Base-by-base conservation (phyloP, 257 asterid genomes). In the Ilex asprella region DNA sequence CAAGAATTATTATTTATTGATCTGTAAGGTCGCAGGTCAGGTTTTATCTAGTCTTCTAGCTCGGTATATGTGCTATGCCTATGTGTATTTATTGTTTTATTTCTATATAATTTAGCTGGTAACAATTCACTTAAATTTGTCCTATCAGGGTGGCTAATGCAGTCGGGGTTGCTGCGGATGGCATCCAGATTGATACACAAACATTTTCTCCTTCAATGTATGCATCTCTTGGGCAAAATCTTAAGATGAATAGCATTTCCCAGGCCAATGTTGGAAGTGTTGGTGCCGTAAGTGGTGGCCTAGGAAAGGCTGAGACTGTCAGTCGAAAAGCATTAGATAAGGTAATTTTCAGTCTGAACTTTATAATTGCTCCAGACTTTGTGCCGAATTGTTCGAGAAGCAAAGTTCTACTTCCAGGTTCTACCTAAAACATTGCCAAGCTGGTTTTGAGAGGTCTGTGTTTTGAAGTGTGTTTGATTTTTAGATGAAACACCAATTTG, bases 311-410 rank as follows among this genome's bases (percentile, higher is more conserved):
- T 67, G 97, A 92, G 65, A 84, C 94, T 13, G 96, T 87, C 78
- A 89, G 91, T 74, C 84, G 94, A 68, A 92, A 76, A 82, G 99
- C 97, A 71, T 39, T 92, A 71, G 99, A 92, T 74, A 92, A 92
- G 98, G 98, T 89, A 81, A 62, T 67, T 50, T 53, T 41, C 3
- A 29, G 50, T 44, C 59, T 58, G 60, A 46, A 63, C 44, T 60
- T 72, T 67, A 14, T 61, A 61, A 15, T 31, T 31, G 67, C 41
- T 43, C 58, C 16, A 30, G 27, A 14, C 4, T 35, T 35, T 35
- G 41, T 35, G 41, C 41, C 41, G 8, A 35, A 35, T 35, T 35
- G 0, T 8, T 35, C 41, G 5, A 35, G 41, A 35, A 35, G 8
- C 8, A 35, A 8, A 35, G 41, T 35, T 35, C 5, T 3, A 4